Conservation (phyloP, 176 grass and related monocot genomes). For the Echinochloa phyllopogon region DNA sequence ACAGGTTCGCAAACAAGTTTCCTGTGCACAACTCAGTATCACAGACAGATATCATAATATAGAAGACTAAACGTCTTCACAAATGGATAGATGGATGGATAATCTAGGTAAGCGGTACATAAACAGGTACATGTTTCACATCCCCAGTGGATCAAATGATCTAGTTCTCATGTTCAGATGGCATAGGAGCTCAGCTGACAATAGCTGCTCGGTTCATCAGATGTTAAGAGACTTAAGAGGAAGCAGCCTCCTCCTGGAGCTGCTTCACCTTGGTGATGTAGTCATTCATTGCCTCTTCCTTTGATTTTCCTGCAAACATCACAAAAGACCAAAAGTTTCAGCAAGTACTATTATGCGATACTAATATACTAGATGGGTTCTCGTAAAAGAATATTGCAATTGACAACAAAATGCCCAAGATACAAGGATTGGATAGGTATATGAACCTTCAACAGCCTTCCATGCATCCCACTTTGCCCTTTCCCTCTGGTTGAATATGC, state of each 20-base stretch:
- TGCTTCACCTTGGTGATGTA: constrained; percentile 95
- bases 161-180: constrained; percentile 24
- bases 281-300: constrained; percentile 79
- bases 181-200: constrained; percentile 23
- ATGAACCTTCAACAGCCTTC: constrained; percentile 81
- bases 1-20: neutral
- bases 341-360: neutral
- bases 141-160: constrained; percentile 32
- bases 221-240: constrained; percentile 45
- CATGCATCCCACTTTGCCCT: constrained; percentile 88
- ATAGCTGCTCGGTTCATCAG: constrained; percentile 16
- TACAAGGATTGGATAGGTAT: constrained; percentile 8
- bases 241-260: constrained; percentile 59
- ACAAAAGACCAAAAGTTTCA: neutral
- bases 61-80: neutral
- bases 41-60: constrained; percentile 27
- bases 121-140: constrained; percentile 47
- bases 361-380: neutral
- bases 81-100: constrained; percentile 10
- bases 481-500: constrained; percentile 57
- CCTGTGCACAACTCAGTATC: neutral
- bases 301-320: constrained; percentile 58
- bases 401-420: neutral
- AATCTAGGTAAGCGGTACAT: constrained; percentile 2
- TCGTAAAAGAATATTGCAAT: neutral